Base-by-base conservation (phyloP, 257 asterid species). In the Solanum sparsipilum region DNA sequence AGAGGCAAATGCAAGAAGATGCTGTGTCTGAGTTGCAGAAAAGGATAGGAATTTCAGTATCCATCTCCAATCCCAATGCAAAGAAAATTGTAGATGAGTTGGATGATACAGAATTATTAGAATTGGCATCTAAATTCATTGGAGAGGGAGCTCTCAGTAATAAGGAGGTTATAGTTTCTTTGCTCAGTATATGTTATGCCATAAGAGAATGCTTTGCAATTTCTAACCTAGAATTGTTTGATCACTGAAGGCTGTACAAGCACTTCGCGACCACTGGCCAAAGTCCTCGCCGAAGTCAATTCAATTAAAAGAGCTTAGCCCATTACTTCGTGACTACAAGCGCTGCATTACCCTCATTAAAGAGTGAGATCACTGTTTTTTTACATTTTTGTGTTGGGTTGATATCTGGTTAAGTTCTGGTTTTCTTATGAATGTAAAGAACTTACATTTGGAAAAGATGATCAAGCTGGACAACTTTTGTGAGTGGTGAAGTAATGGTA, bases 241-340 rank as follows among this genome's bases (percentile, higher is more conserved):
- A 52, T 88, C 68, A 48, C 44, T 88, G 58, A 89, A 94, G 99
- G 97, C 92, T 90, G 95, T 93, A 86, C 93, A 92, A 90, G 96
- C 93, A 87, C 94, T 97, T 86, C 95, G 98, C 84, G 93, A 92
- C 71, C 96, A 91, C 88, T 97, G 99, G 99, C 90, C 88, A 90
- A 92, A 90, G 89, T 93, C 95, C 72, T 86, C 94, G 16, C 94
- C 98, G 32, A 88, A 84, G 89, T 89, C 96, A 67, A 92, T 97
- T 71, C 91, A 92, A 89, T 76, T 97, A 91, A 94, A 94, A 90
- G 98, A 97, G 94, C 96, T 97, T 88, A 87, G 94, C 89, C 96
- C 98, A 38, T 94, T 97, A 89, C 93, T 96, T n/a, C 92, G 89
- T 85, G 99, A 97, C 88, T 96, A 96, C 90, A 96, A 97, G 83